Evolutionary conservation across 2,329 filamentous ascomycete genomes (phyloP), one percentile per base, ranked within the genome.

Genomic region (Botrytis elliptica): DNA sequence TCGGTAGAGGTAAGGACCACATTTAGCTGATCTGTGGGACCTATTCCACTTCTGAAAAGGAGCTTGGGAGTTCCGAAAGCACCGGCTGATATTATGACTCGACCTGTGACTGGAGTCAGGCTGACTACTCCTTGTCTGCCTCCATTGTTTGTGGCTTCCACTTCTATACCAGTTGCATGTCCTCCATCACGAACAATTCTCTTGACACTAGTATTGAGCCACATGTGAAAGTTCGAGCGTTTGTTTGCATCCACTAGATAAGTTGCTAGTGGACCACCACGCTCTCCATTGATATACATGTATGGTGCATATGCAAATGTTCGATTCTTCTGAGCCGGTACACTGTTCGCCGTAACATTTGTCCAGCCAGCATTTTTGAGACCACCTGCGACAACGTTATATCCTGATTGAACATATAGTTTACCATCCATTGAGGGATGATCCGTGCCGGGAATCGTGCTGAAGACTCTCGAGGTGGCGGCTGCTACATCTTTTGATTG

Each of bases 221-320:
- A 89, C 66, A 94, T 83, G 71, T 88, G 85, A 82, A 94, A 93
- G 83, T 93, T 92, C 57, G 84, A 82, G 74, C 89, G 85, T 60
- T 84, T 83, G 66, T 85, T 84, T 1, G 90, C 90, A 29, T 86
- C 85, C 7, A 90, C 88, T 1, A 94, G 87, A 79, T 94, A 94
- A 0, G 92, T 92, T 14, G 89, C 89, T 80, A 93, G 84, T 20
- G 92, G 91, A 1, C 92, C 92, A 63, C 89, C 89, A 74, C 92
- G 85, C 81, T 92, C 89, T 70, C 90, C 91, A 64, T 89, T 83
- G 9, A 84, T 83, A 80, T 89, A 92, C 89, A 93, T 92, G 84
- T 89, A 92, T 40, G 89, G 86, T 38, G 89, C 88, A 81, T 89
- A 87, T 62, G 87, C 86, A 81, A 85, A 93, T 0, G 88, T 89